Conservation (phyloP, 805 yeast species). For the Hermanozyma aechmeae region DNA sequence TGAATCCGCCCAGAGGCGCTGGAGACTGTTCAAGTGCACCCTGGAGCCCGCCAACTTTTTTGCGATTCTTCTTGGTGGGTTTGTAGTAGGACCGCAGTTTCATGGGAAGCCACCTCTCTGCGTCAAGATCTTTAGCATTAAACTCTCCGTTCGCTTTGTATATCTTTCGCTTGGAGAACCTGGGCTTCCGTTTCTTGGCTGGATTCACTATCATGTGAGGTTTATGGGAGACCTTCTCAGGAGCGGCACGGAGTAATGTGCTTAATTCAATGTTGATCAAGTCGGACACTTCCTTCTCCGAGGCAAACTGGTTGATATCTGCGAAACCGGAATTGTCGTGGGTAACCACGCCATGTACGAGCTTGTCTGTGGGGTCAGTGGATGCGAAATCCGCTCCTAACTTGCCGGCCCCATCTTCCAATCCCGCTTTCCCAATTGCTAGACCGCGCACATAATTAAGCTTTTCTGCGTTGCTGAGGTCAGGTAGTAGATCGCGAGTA, state of each 20-base stretch:
- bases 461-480: too few species aligned
- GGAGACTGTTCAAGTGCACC: constrained; percentile 12
- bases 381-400: too few species aligned
- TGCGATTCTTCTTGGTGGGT: constrained; percentile 29
- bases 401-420: too few species aligned
- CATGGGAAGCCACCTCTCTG: constrained; percentile 87
- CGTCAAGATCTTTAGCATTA: constrained; percentile 25
- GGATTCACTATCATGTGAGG: too few species aligned
- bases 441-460: too few species aligned
- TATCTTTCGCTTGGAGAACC: constrained; percentile 8
- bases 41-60: constrained; percentile 10
- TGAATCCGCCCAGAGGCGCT: constrained; percentile 12
- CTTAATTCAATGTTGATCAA: too few species aligned
- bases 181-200: constrained; percentile 10
- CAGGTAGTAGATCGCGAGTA: too few species aligned
- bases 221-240: too few species aligned
- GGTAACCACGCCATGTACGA: constrained; percentile 20
- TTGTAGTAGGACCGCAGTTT: constrained; percentile 78
- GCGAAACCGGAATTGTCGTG: constrained; percentile 12
- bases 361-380: constrained; percentile 17
- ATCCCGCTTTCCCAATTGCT: too few species aligned
- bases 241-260: too few species aligned
- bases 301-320: constrained; percentile 2
- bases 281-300: constrained; percentile 1
- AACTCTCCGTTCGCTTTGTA: constrained; percentile 7